These are phyloP conservation scores for Phytopythium oedochilum DNA, from an alignment of 352 stramenopile genomes.

Conservation along the genomic window DNA sequence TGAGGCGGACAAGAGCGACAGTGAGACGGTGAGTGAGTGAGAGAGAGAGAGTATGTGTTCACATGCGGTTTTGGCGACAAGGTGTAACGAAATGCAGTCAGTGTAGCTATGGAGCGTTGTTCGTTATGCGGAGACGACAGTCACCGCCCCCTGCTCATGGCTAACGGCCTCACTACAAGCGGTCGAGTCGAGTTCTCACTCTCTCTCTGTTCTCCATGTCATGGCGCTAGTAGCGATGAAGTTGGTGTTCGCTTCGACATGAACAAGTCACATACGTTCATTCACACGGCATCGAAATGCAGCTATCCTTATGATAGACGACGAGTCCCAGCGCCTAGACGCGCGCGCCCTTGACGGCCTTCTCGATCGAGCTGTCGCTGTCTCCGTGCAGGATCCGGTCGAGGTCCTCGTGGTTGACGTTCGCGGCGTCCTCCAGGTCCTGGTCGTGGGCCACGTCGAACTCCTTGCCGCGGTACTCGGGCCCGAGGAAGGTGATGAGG, in stretches of 20 bases:
- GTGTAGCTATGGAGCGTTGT: too few species aligned
- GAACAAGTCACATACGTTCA: too few species aligned
- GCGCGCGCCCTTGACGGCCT: conserved; percentile 13
- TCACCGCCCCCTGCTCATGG: too few species aligned
- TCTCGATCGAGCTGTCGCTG: conserved; percentile 11
- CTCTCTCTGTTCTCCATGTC: too few species aligned
- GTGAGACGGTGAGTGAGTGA: too few species aligned
- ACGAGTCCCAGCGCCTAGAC: background rate
- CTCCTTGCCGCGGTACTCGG: conserved; percentile 42
- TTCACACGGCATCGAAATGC: too few species aligned
- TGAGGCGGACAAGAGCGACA: conserved; percentile 5
- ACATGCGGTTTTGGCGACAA: background rate
- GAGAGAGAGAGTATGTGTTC: background rate
- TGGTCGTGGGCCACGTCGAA: conserved; percentile 38
- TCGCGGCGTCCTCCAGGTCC: conserved; percentile 24
- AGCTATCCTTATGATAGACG: too few species aligned
- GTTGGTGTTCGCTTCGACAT: too few species aligned
- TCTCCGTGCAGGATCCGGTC: conserved; percentile 27
- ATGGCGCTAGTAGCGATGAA: too few species aligned
- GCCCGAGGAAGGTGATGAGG: conserved; percentile 37
- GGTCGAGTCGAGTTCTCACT: too few species aligned
- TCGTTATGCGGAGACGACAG: too few species aligned
- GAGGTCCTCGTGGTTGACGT: conserved; percentile 24
- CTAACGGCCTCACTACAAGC: too few species aligned
- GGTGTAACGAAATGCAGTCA: background rate